phyloP scores from a whole-genome alignment of 106 monocot species.

The Platanthera guangdongensis region DNA sequence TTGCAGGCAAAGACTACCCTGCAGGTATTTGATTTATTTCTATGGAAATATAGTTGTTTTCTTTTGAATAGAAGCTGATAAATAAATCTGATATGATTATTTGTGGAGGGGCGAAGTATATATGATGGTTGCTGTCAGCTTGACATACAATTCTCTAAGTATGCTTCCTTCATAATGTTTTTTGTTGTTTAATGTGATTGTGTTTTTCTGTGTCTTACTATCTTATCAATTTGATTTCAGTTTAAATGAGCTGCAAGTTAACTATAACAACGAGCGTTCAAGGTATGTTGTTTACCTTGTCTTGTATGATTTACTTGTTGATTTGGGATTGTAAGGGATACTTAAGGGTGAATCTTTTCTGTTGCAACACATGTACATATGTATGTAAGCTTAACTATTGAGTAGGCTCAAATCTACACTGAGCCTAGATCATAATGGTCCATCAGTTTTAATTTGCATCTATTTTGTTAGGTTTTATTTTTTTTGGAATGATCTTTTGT shows the following conservation, averaged over 20 bases:
- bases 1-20: conserved; percentile 63
- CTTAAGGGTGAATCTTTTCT: background rate
- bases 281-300: conserved; percentile 35
- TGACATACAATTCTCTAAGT: conserved; percentile 95
- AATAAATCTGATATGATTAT: background rate
- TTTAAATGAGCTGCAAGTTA: conserved; percentile 85
- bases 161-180: conserved; percentile 6
- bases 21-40: conserved; percentile 39
- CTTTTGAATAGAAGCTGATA: conserved; percentile 5
- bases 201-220: background rate
- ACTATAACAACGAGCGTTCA: conserved; percentile 89
- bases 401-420: too few relatives aligned
- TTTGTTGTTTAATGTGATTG: background rate
- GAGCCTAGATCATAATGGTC: too few relatives aligned
- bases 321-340: background rate
- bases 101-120: conserved; percentile 71
- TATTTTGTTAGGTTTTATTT: too few relatives aligned
- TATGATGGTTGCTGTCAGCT: conserved; percentile 98
- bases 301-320: background rate
- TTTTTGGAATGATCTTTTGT: too few relatives aligned
- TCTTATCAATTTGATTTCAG: conserved; percentile 38
- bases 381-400: too few relatives aligned
- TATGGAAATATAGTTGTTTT: background rate
- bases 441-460: too few relatives aligned
- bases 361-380: too few relatives aligned